Evolutionary conservation across 106 monocot species (phyloP), one percentile per base, ranked within the genome.

Genomic region (Allium sativum): DNA sequence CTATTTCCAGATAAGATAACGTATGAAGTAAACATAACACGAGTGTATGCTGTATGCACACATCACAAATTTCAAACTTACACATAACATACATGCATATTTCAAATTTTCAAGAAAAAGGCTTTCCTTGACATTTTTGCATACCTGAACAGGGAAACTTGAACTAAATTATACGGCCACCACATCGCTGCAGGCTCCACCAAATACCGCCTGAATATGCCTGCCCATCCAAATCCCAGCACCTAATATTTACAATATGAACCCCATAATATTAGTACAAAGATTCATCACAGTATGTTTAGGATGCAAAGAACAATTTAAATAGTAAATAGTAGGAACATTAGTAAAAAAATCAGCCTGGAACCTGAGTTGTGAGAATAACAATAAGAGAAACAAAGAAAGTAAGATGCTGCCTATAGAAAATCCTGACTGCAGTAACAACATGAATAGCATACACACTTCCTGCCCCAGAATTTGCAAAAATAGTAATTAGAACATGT

Each of bases 101-200:
- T 31, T 31, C 2, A 31, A 7, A 54, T 0, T 54, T 54, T 13
- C 9, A 54, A 56, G 12, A 7, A 56, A 56, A 21, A 21, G 56
- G 54, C 15, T 50, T 11, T 15, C 54, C n/a, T 18, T 17, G 13
- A 50, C 13, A 11, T 2, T 11, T 15, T 50, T 15, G 15, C 46
- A 9, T 79, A 89, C 93, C 93, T 84, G 76, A 93, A 93, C 3
- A 93, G 85, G 18, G 93, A 93, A 41, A 93, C 93, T 63, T 93
- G 93, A 16, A 88, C 88, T 16, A 93, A 72, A 64, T 93, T 89
- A 44, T 71, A 72, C 48, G 93, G 93, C 93, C 93, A 93, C 93
- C 93, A 93, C 93, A 93, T 93, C 16, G 84, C 82, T 51, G 89
- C 93, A 61, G 89, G 93, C 68, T 89, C 76, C 44, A 93, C 93